phyloP scores from a whole-genome alignment of 108 stramenopile species.

The Poteriospumella lacustris region DNA sequence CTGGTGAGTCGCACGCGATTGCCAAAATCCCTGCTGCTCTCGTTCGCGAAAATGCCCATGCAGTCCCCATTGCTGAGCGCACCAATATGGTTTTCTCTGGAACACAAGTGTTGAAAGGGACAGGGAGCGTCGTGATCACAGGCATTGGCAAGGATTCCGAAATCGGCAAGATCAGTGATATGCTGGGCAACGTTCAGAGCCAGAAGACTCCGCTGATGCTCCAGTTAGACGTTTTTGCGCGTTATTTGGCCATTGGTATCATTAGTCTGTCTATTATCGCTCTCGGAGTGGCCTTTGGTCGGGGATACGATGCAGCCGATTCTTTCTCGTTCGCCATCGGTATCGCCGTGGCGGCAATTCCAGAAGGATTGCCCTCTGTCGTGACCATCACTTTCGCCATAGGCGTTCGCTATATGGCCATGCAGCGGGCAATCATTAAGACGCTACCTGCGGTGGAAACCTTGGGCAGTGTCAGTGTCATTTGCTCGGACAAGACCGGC shows the following conservation, averaged over 20 bases:
- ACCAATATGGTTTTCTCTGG: constrained; percentile 58
- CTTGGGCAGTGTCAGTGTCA: constrained; percentile 54
- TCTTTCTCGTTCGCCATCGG: constrained; percentile 29
- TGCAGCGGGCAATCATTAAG: constrained; percentile 56
- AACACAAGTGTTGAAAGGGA: constrained; percentile 54
- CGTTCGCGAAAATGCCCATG: constrained; percentile 36
- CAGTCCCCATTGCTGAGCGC: constrained; percentile 52
- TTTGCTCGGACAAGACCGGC: constrained; percentile 65
- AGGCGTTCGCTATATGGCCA: constrained; percentile 31
- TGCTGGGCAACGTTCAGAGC: not conserved
- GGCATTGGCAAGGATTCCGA: constrained; percentile 54
- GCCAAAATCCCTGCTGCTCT: constrained; percentile 15
- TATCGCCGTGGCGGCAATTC: constrained; percentile 60
- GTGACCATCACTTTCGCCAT: constrained; percentile 48
- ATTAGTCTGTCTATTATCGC: not conserved
- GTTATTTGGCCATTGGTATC: not conserved
- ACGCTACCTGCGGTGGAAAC: constrained; percentile 61
- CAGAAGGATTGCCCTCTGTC: constrained; percentile 57
- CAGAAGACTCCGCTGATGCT: constrained; percentile 8
- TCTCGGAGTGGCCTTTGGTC: not conserved
- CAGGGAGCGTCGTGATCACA: constrained; percentile 44
- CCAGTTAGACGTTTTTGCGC: not conserved
- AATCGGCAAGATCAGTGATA: constrained; percentile 18
- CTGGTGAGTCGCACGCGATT: constrained; percentile 73
- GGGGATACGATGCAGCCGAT: not conserved